Evolutionary conservation across 495 filamentous ascomycete species (phyloP).

Genomic region (Trichoderma virens): DNA sequence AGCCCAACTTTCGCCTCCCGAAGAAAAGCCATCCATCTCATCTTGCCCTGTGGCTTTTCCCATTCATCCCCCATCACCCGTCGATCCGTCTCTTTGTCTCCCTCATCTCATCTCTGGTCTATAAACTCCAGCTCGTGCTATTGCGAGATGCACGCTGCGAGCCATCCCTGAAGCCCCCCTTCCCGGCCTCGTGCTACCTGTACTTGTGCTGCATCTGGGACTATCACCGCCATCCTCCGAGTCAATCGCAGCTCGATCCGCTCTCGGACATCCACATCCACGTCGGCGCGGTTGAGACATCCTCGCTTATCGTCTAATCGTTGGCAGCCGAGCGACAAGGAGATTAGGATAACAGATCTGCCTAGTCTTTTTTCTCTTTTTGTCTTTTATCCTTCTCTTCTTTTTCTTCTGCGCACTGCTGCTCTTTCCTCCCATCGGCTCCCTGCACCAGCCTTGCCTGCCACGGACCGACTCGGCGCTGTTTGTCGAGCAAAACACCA

Average conservation of each 20-base stretch:
- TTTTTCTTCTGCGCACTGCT: background rate
- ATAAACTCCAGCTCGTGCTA: background rate
- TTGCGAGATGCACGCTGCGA: background rate
- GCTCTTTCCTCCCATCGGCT: background rate
- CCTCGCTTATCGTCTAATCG: no score
- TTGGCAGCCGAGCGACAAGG: no score
- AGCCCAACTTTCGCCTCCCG: background rate
- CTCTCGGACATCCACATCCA: background rate
- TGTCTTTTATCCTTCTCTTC: background rate
- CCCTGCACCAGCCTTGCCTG: background rate
- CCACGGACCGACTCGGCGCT: background rate
- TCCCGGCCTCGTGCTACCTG: background rate
- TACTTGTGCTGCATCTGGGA: background rate
- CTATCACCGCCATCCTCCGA: slow-evolving; percentile 2
- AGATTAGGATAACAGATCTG: background rate
- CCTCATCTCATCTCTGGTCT: background rate
- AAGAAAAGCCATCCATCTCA: background rate
- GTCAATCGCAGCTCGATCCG: slow-evolving; percentile 3
- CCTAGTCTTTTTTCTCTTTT: background rate
- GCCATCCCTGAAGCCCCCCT: background rate
- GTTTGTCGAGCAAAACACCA: background rate
- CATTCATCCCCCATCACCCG: background rate
- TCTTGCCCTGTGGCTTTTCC: background rate
- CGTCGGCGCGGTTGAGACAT: background rate
- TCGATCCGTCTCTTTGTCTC: background rate